These are phyloP conservation scores for Cordyceps tenuipes DNA, from an alignment of 2,329 filamentous ascomycete genomes.

Conservation along the genomic window DNA sequence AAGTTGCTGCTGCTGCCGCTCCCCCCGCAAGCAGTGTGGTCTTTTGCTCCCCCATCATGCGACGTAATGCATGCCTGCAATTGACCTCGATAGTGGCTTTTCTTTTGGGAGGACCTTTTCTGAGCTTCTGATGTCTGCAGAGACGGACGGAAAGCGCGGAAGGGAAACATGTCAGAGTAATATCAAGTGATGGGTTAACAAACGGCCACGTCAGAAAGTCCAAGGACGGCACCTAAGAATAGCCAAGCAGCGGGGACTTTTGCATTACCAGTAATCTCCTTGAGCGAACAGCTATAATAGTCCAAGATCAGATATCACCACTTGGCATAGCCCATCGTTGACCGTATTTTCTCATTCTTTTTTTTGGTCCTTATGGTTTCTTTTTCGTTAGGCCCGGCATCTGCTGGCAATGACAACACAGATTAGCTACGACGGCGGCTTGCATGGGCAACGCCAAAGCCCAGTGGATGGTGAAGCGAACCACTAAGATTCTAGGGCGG, in stretches of 20 bases:
- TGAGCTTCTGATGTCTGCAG: background rate
- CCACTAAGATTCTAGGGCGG: background rate
- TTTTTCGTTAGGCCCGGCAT: background rate
- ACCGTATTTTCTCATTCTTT: background rate
- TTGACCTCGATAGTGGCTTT: no score
- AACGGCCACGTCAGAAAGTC: background rate
- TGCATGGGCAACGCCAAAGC: background rate
- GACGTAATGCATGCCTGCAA: no score
- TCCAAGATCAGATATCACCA: no score
- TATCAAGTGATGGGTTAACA: background rate
- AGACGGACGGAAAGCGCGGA: background rate
- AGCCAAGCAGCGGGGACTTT: background rate
- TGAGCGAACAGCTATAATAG: background rate
- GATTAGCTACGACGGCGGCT: no score
- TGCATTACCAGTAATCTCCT: background rate
- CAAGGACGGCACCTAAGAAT: background rate
- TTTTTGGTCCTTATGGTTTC: background rate
- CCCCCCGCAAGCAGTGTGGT: no score
- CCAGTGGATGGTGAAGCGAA: background rate
- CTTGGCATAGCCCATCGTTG: background rate
- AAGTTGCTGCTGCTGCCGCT: no score
- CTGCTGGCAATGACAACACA: background rate
- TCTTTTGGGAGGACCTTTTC: no score
- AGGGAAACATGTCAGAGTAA: background rate
- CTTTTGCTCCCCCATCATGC: no score